A percentile compares a stretch with the other conserved stretches of the same genome.
phyloP scores from a whole-genome alignment of 768 basidiomycete species.

The Phylloporus rhodoxanthus region DNA sequence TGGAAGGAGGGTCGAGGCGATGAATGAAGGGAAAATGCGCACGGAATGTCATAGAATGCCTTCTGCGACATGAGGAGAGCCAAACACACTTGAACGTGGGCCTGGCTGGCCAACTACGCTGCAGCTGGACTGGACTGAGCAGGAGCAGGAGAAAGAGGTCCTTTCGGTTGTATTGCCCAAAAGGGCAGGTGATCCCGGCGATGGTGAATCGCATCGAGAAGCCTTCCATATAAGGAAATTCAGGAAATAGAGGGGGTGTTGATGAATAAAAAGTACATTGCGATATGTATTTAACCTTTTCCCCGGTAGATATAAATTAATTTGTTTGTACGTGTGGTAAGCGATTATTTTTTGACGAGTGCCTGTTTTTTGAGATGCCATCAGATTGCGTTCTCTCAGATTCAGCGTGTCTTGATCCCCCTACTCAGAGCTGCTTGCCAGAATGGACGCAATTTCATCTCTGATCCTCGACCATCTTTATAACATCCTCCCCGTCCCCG shows the following conservation, averaged over 20 bases:
- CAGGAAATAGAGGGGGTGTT: slow-evolving; percentile 7
- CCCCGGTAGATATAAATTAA: neutral
- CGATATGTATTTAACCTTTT: neutral
- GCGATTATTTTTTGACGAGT: neutral
- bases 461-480: slow-evolving; percentile 28
- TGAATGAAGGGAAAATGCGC: neutral
- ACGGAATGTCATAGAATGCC: too few relatives aligned
- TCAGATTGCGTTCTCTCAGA: slow-evolving; percentile 25
- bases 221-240: slow-evolving; percentile 14
- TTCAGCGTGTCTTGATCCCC: slow-evolving; percentile 3
- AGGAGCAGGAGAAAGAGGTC: neutral
- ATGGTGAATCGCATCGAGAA: slow-evolving; percentile 19
- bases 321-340: neutral
- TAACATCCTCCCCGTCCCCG: slow-evolving; percentile 13
- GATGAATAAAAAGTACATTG: neutral
- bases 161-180: slow-evolving; percentile 2
- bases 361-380: slow-evolving; percentile 3
- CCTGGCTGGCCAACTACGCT: neutral
- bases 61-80: neutral
- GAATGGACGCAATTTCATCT: slow-evolving; percentile 20
- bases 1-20: neutral
- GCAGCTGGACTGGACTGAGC: too few relatives aligned
- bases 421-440: neutral
- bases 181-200: slow-evolving; percentile 4
- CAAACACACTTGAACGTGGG: neutral